Percentiles rank a stretch among this genome's conserved stretches.
Evolutionary conservation across 345 rosid species (phyloP).

Genomic region (Hirschfeldia incana): DNA sequence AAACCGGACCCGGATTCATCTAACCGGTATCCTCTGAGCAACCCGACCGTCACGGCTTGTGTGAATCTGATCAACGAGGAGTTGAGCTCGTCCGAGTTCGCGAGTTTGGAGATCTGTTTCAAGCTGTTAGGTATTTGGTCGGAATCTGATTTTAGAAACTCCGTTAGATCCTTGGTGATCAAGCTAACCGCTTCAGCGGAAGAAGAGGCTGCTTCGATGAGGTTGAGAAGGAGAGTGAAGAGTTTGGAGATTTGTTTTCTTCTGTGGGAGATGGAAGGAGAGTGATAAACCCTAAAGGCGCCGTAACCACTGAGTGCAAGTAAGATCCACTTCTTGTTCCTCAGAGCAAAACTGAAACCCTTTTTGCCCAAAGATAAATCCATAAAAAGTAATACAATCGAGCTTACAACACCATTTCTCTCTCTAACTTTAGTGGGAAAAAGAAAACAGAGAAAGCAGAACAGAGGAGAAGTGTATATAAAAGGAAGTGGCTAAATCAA

Average conservation of each 20-base stretch:
- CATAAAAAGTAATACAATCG: conserved; percentile 38
- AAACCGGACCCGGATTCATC: conserved; percentile 43
- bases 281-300: conserved; percentile 60
- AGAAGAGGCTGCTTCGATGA: conserved; percentile 60
- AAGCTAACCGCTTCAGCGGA: conserved; percentile 54
- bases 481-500: background rate
- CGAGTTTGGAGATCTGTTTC: conserved; percentile 68
- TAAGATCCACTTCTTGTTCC: conserved; percentile 60
- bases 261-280: conserved; percentile 53
- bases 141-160: conserved; percentile 60
- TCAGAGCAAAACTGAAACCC: conserved; percentile 49
- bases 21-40: conserved; percentile 44
- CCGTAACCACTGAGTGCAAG: conserved; percentile 53
- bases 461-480: background rate
- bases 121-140: conserved; percentile 73
- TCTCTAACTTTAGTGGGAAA: conserved; percentile 21
- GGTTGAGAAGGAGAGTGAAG: conserved; percentile 50
- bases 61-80: conserved; percentile 47
- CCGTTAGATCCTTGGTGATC: conserved; percentile 57
- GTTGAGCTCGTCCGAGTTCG: conserved; percentile 58
- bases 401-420: background rate
- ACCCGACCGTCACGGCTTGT: conserved; percentile 58
- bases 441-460: background rate
- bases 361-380: conserved; percentile 52
- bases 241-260: conserved; percentile 52